phyloP scores from a whole-genome alignment of 179 eudicot species.

The Beta corolliflora region DNA sequence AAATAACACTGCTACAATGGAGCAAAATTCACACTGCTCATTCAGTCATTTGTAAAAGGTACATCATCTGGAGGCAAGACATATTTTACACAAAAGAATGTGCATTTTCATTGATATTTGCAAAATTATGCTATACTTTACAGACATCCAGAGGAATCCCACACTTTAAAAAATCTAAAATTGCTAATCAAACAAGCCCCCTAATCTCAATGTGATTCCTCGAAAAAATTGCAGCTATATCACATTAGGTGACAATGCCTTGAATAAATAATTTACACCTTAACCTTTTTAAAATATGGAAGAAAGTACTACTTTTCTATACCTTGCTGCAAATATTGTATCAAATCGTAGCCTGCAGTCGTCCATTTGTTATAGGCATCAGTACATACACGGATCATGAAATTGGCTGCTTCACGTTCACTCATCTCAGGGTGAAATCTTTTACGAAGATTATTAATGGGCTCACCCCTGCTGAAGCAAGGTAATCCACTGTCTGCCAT shows the following conservation, averaged over 20 bases:
- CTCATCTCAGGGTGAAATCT: slow-evolving; percentile 99
- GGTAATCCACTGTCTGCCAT: slow-evolving; percentile 98
- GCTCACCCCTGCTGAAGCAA: slow-evolving; percentile 97
- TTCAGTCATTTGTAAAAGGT: background rate
- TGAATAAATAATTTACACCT: slow-evolving; percentile 24
- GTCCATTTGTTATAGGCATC: slow-evolving; percentile 99
- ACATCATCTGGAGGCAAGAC: background rate
- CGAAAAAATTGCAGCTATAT: slow-evolving; percentile 18
- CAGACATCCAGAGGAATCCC: slow-evolving; percentile 31
- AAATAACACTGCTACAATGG: background rate
- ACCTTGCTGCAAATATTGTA: slow-evolving; percentile 98
- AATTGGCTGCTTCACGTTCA: slow-evolving; percentile 92
- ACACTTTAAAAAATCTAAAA: slow-evolving; percentile 25
- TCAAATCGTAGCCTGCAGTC: slow-evolving; percentile 97
- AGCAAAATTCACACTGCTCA: background rate
- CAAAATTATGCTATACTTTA: slow-evolving; percentile 21
- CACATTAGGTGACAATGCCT: slow-evolving; percentile 23
- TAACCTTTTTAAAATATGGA: background rate
- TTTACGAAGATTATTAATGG: slow-evolving; percentile 89
- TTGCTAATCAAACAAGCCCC: slow-evolving; percentile 24
- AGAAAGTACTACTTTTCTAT: slow-evolving; percentile 66
- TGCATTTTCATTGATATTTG: slow-evolving; percentile 28
- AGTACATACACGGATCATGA: slow-evolving; percentile 91
- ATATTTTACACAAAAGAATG: slow-evolving; percentile 17
- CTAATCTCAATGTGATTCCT: slow-evolving; percentile 22